These are phyloP conservation scores for Cercospora beticola DNA, from an alignment of 2,329 filamentous ascomycete genomes.

Conservation along the genomic window DNA sequence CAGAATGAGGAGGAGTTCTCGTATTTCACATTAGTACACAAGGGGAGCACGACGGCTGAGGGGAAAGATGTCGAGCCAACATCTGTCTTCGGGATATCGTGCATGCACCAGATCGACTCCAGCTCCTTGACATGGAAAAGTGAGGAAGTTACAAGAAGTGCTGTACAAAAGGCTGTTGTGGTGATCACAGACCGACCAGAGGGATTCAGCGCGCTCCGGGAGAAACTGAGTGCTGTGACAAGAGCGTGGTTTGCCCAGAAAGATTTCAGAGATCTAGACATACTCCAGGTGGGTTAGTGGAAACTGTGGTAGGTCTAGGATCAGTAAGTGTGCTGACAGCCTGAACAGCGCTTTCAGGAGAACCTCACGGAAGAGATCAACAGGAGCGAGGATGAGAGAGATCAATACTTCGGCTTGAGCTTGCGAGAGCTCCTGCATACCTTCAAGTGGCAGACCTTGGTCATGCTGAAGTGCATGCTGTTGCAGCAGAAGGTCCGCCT, in stretches of 20 bases:
- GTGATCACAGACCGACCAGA: slow-evolving; percentile 90
- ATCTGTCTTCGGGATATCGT: slow-evolving; percentile 88
- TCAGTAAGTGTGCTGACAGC: slow-evolving; percentile 20
- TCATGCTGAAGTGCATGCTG: slow-evolving; percentile 89
- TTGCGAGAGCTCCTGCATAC: slow-evolving; percentile 81
- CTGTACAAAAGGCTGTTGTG: slow-evolving; percentile 96
- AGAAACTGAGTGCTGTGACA: slow-evolving; percentile 86
- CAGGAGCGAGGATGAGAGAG: slow-evolving; percentile 69
- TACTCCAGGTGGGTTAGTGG: slow-evolving; percentile 59
- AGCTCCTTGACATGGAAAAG: slow-evolving; percentile 73
- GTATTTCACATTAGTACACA: slow-evolving; percentile 78
- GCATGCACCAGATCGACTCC: slow-evolving; percentile 86
- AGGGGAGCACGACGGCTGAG: slow-evolving; percentile 40
- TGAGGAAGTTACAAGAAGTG: slow-evolving; percentile 90
- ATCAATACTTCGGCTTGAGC: slow-evolving; percentile 75
- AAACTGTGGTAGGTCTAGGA: slow-evolving; percentile 4
- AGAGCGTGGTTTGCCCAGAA: slow-evolving; percentile 94
- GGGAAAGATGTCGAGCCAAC: slow-evolving; percentile 36
- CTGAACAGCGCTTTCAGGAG: slow-evolving; percentile 75
- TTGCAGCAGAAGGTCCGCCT: slow-evolving; percentile 81
- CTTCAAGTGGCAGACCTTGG: slow-evolving; percentile 91
- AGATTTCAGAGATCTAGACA: slow-evolving; percentile 90
- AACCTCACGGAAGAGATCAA: slow-evolving; percentile 64
- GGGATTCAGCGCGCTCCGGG: slow-evolving; percentile 83
- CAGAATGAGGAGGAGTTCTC: slow-evolving; percentile 95